Conservation (phyloP, 2,329 filamentous ascomycete species). For the Fusarium aywerte region DNA sequence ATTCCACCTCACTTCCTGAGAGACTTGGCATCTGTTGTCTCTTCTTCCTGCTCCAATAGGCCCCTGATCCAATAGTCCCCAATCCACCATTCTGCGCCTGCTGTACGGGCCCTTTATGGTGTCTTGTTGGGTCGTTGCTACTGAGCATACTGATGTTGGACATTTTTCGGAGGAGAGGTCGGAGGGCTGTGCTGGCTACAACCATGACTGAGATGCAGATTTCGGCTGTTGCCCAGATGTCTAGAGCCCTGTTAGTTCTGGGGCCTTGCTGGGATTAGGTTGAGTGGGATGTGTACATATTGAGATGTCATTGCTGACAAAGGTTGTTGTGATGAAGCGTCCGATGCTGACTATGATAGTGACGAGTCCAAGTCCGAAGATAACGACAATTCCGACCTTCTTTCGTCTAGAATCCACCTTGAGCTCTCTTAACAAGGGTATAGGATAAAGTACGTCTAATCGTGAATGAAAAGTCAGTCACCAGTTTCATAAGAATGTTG, state of each 20-base stretch:
- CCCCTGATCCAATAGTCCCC: not conserved
- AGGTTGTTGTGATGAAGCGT: constrained; percentile 4
- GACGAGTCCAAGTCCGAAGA: constrained; percentile 1
- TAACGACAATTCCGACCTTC: not conserved
- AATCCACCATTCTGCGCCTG: not conserved
- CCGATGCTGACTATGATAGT: constrained; percentile 11
- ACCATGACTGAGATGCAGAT: constrained; percentile 18
- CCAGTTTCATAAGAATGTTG: fast-evolving
- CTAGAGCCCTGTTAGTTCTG: not conserved
- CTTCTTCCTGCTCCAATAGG: not conserved
- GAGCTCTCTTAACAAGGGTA: not conserved
- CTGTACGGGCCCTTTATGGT: not conserved
- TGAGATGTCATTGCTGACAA: constrained; percentile 7
- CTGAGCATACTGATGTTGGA: not conserved
- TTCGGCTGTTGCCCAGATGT: constrained; percentile 16
- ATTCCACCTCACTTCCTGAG: not conserved
- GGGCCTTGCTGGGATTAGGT: fast-evolving
- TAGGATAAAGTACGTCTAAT: not conserved
- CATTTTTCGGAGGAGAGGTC: constrained; percentile 5
- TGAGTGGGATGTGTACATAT: not conserved
- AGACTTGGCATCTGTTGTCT: not conserved
- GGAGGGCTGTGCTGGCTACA: constrained; percentile 3
- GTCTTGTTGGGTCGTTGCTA: not conserved
- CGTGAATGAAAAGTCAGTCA: not conserved
- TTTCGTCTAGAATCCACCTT: not conserved